These are phyloP conservation scores for Dysphania ambrosioides DNA, from an alignment of 148 eudicot species.

Conservation along the genomic window DNA sequence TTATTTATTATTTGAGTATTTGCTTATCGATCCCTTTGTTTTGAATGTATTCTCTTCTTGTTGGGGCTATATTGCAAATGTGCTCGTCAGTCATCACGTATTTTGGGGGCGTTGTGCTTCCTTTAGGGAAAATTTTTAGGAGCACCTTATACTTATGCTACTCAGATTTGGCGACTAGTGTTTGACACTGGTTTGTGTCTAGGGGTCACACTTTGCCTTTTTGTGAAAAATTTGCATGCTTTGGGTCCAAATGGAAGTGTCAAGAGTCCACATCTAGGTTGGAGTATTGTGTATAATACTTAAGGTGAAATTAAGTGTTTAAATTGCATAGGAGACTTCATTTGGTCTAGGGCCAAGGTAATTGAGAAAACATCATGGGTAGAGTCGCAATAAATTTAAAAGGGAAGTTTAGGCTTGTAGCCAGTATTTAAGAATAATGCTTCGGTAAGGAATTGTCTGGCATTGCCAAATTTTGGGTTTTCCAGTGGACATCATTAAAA, in stretches of 20 bases:
- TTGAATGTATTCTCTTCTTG: too few relatives aligned
- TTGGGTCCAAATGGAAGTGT: background rate
- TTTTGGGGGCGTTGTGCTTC: too few relatives aligned
- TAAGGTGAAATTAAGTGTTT: background rate
- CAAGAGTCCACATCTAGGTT: background rate
- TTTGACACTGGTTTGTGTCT: too few relatives aligned
- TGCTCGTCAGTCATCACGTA: too few relatives aligned
- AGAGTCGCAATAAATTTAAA: background rate
- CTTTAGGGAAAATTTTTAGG: too few relatives aligned
- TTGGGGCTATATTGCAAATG: too few relatives aligned
- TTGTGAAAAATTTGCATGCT: background rate
- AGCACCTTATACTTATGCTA: too few relatives aligned
- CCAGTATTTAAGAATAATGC: background rate
- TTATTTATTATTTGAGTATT: too few relatives aligned
- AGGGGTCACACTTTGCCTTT: too few relatives aligned
- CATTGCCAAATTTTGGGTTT: background rate
- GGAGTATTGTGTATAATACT: background rate
- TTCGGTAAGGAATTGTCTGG: background rate
- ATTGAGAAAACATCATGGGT: background rate
- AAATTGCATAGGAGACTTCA: background rate
- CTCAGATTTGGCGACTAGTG: too few relatives aligned
- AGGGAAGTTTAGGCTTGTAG: background rate
- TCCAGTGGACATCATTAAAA: background rate
- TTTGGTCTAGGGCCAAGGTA: background rate
- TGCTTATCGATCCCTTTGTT: too few relatives aligned